Base-by-base conservation (phyloP, 1,284 basidiomycete genomes). In the Earliella scabrosa region DNA sequence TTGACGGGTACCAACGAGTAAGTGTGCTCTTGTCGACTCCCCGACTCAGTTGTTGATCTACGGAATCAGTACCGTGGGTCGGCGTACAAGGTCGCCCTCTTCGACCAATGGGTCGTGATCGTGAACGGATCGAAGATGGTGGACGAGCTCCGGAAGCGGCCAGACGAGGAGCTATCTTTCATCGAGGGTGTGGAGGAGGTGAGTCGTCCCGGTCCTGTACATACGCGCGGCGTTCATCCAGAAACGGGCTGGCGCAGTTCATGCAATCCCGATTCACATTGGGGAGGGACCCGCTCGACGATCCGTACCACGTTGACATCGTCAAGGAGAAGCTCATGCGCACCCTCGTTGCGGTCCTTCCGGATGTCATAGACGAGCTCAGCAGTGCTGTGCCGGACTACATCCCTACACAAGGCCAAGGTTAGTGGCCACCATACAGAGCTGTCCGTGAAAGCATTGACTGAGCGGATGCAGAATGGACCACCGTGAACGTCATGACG, bases 51-150 rank as follows among this genome's bases (percentile, higher is more conserved):
- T n/a, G 32, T 5, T 9, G 44, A 16, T 18, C 20, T 16, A 27
- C 20, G n/a, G 4, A 10, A n/a, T 16, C 50, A 78, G 77, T 71
- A 75, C 58, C 71, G 69, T 14, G 65, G 67, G 1, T 52, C 54
- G 0, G 63, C 69, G 3, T 82, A 81, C 71, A 80, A 77, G 55
- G 56, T 83, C 1, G 67, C 79, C 0, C 63, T 69, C 2, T 53
- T 72, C 1, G 66, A 67, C 24, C 60, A 63, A 34, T 82, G 80
- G 81, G 52, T 71, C 0, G 69, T 83, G 14, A 36, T 82, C 23
- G 52, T 79, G 2, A 72, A 63, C 26, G 73, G 66, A 4, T 67
- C 57, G 0, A 59, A 68, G 20, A 60, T 73, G 18, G 64, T 77
- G 5, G 75, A 81, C 6, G 80, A 83, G 41, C 44, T 82, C 14